Evolutionary conservation across 768 basidiomycete species (phyloP).

Genomic region (Galerina sulciceps): DNA sequence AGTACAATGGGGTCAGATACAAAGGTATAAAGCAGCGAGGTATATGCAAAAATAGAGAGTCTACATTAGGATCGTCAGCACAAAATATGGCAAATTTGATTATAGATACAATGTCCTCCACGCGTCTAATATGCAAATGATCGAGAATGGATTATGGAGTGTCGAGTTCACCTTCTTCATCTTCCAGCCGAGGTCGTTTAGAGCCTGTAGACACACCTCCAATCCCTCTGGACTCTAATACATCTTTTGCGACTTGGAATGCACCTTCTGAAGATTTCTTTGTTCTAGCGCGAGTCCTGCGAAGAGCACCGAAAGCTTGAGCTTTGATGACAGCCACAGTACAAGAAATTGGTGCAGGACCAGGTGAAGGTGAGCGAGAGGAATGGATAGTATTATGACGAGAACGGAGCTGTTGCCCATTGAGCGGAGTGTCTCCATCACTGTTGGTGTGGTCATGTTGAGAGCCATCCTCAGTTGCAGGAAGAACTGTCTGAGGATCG

Average conservation of each 20-base stretch:
- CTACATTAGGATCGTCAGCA: conserved; percentile 19
- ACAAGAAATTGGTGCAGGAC: conserved; percentile 60
- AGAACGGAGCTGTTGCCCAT: conserved; percentile 44
- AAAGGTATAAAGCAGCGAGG: conserved; percentile 25
- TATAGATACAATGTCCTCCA: conserved; percentile 32
- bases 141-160: conserved; percentile 17
- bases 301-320: conserved; percentile 84
- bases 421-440: conserved; percentile 53
- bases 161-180: conserved; percentile 50
- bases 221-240: conserved; percentile 81
- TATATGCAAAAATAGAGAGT: conserved; percentile 15
- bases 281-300: conserved; percentile 74
- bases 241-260: conserved; percentile 78
- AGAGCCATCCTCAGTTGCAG: conserved; percentile 54
- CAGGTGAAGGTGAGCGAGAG: conserved; percentile 54
- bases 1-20: conserved; percentile 24
- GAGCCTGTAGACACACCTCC: conserved; percentile 39
- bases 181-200: conserved; percentile 59
- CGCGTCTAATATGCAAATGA: conserved; percentile 15
- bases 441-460: conserved; percentile 58
- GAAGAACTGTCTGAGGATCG: conserved; percentile 48
- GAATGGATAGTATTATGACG: conserved; percentile 50
- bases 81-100: conserved; percentile 12
- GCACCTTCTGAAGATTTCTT: conserved; percentile 74
- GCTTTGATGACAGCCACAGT: conserved; percentile 92